Base-by-base conservation (phyloP, 768 basidiomycete genomes). In the Lactifluus hygrophoroides region DNA sequence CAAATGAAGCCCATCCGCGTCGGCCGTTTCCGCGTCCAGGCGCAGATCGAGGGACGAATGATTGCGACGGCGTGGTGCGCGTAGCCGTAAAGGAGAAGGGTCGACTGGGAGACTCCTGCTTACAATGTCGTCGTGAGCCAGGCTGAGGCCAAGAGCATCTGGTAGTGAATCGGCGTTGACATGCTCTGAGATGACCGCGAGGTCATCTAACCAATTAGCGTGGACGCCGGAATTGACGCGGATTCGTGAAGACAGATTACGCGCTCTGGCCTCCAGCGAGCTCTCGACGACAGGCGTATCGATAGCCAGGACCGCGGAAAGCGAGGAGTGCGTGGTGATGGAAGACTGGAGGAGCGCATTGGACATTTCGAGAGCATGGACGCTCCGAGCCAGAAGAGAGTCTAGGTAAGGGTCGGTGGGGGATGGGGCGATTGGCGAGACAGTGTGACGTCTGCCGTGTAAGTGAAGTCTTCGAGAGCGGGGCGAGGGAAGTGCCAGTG, bases 361-460 rank as follows among this genome's bases (percentile, higher is more conserved):
- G 5, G 90, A 92, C 77, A 90, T 84, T 68, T 92, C 90, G 9
- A 93, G 76, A 1, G 90, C 90, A 70, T 90, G 83, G 14, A 92
- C 87, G 63, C 88, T 90, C 61, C 90, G 82, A 57, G 83, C 87
- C 1, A 92, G 77, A 16, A 92, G 74, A n/a, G 84, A 78, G 70
- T 92, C 90, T 27, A 90, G 77, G 65, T 79, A 83, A 13, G 80
- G 78, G 68, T 86, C 84, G 49, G 54, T 65, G 3, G 73, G 69
- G 21, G 70, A 50, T 32, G 61, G 44, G 55, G 58, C 30, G 66
- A 51, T 38, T 43, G 64, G 63, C 53, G 54, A 61, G 49, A 60
- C 57, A 35, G 62, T 57, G 62, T 50, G 48, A 34, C 49, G 53
- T 50, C 56, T 56, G 43, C 72, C 61, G 72, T 72, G 37, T 66